Evolutionary conservation across 345 rosid species (phyloP).

Genomic region (Salix suchowensis): DNA sequence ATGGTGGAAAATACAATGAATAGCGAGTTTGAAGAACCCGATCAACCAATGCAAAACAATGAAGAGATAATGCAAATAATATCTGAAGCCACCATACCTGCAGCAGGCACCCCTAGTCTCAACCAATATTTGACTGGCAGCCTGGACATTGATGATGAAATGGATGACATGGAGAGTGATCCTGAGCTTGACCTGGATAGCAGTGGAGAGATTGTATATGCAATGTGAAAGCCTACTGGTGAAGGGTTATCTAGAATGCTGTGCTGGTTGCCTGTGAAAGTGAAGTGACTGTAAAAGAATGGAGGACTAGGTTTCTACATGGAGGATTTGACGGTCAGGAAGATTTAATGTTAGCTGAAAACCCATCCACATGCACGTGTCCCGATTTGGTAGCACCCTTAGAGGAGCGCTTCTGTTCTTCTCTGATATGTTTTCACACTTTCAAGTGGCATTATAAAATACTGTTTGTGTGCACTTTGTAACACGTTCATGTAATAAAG

Average conservation of each 20-base stretch:
- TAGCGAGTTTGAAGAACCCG: slow-evolving; percentile 71
- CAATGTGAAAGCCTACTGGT: slow-evolving; percentile 43
- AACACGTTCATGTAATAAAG: slow-evolving; percentile 4
- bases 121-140: slow-evolving; percentile 75
- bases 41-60: slow-evolving; percentile 72
- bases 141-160: slow-evolving; percentile 82
- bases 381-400: background rate
- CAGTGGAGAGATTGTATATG: slow-evolving; percentile 93
- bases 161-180: slow-evolving; percentile 92
- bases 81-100: slow-evolving; percentile 87
- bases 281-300: background rate
- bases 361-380: background rate
- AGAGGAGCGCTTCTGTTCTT: slow-evolving; percentile 9
- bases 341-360: background rate
- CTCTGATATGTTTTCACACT: slow-evolving; percentile 9
- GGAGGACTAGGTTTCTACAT: background rate
- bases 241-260: too few relatives aligned
- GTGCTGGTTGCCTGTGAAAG: background rate
- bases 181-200: slow-evolving; percentile 91
- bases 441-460: slow-evolving; percentile 6
- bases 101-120: slow-evolving; percentile 58
- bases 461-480: slow-evolving; percentile 8
- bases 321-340: background rate
- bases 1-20: slow-evolving; percentile 52
- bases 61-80: slow-evolving; percentile 97